Evolutionary conservation across 495 filamentous ascomycete genomes (phyloP).

Genomic region (Aspergillus wentii): DNA sequence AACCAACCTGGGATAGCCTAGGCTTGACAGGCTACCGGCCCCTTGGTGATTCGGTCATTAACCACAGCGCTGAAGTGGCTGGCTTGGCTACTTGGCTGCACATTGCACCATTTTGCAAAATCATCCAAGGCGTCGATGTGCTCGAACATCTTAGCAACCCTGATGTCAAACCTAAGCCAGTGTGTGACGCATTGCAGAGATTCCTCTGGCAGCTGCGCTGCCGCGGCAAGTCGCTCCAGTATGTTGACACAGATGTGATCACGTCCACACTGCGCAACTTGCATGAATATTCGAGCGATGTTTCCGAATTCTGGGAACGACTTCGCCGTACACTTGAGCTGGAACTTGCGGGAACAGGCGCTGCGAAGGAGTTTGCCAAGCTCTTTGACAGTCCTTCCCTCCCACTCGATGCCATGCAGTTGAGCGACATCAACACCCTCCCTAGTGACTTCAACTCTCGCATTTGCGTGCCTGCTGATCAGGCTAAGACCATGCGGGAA

Average conservation of each 20-base stretch:
- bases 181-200: slow-evolving; percentile 44
- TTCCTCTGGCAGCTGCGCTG: slow-evolving; percentile 39
- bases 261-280: slow-evolving; percentile 38
- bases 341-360: slow-evolving; percentile 43
- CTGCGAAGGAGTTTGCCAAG: slow-evolving; percentile 29
- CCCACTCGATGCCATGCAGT: slow-evolving; percentile 1
- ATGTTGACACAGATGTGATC: slow-evolving; percentile 40
- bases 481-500: slow-evolving; percentile 26
- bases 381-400: slow-evolving; percentile 42
- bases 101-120: slow-evolving; percentile 51
- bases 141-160: slow-evolving; percentile 46
- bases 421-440: slow-evolving; percentile 24
- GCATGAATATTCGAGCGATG: slow-evolving; percentile 40
- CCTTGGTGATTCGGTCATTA: slow-evolving; percentile 41
- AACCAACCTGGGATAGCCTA: slow-evolving; percentile 71
- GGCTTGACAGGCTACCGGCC: slow-evolving; percentile 56
- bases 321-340: slow-evolving; percentile 48
- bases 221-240: slow-evolving; percentile 30
- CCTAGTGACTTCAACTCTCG: slow-evolving; percentile 37
- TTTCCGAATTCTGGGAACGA: slow-evolving; percentile 51
- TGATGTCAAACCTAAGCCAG: slow-evolving; percentile 45
- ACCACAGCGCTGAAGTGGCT: slow-evolving; percentile 47
- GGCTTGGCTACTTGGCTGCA: slow-evolving; percentile 55
- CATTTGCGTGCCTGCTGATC: slow-evolving; percentile 31
- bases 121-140: slow-evolving; percentile 46